These are phyloP conservation scores for Avena insularis DNA, from an alignment of 176 grass and related monocot species.

Conservation along the genomic window DNA sequence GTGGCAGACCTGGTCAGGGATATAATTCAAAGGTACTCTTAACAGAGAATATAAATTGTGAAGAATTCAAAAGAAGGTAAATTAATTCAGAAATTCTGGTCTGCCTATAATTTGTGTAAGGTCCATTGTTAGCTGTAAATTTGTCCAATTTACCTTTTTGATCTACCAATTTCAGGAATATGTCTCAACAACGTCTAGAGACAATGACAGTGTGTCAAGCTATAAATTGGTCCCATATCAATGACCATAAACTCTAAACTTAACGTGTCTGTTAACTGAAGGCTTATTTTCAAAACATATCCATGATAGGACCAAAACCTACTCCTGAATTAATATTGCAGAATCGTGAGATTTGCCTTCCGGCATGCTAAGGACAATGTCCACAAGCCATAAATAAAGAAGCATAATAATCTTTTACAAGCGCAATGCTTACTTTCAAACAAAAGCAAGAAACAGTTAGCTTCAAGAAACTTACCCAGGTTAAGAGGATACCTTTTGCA, in stretches of 20 bases:
- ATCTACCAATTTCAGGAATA: conserved; percentile 11
- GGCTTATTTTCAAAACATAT: conserved; percentile 4
- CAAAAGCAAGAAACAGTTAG: conserved; percentile 38
- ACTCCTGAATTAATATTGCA: conserved; percentile 10
- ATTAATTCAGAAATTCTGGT: conserved; percentile 18
- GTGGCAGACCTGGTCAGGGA: conserved; percentile 11
- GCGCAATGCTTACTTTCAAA: conserved; percentile 2
- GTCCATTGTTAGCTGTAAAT: conserved; percentile 3
- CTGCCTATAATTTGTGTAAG: conserved; percentile 12
- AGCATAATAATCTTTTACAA: conserved; percentile 23
- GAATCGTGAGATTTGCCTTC: conserved; percentile 20
- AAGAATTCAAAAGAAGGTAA: conserved; percentile 8
- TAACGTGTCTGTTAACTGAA: conserved; percentile 5
- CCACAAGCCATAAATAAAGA: conserved; percentile 23
- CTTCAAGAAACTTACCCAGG: conserved; percentile 57
- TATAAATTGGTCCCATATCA: conserved; percentile 18
- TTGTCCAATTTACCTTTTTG: background rate
- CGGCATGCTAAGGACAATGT: conserved; percentile 17
- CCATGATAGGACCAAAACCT: conserved; percentile 26
- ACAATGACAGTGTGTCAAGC: background rate
- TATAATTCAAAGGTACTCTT: conserved; percentile 8
- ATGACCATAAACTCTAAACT: conserved; percentile 6
- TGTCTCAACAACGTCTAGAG: conserved; percentile 18
- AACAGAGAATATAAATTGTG: conserved; percentile 8
- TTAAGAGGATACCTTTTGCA: conserved; percentile 79